Conservation (phyloP, 441 rosid genomes). For the Brassica balearica region DNA sequence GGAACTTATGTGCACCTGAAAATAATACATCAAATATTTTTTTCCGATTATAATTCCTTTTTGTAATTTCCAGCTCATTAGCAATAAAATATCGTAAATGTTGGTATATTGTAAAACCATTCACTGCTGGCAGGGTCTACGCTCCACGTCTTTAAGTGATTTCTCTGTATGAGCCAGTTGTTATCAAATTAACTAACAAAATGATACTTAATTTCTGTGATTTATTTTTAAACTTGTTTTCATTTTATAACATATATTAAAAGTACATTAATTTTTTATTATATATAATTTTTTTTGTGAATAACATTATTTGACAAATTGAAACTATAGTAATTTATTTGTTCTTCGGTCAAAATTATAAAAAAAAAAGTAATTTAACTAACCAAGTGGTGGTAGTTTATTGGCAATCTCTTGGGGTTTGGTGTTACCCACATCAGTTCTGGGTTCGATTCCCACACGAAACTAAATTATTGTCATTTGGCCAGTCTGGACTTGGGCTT, state of each 20-base stretch:
- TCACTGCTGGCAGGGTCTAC: constrained; percentile 1
- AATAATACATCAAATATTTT: not conserved
- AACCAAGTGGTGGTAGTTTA: too few relatives aligned
- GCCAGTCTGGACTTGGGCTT: too few relatives aligned
- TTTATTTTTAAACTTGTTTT: not conserved
- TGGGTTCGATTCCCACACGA: too few relatives aligned
- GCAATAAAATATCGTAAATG: not conserved
- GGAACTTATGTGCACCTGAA: not conserved
- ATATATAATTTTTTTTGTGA: not conserved
- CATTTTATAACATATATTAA: not conserved
- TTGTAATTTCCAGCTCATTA: constrained; percentile 4
- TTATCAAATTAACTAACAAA: not conserved
- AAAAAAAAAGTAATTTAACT: not conserved
- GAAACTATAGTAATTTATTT: too few relatives aligned
- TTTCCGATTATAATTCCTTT: not conserved
- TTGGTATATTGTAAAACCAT: not conserved
- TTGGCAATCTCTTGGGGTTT: too few relatives aligned
- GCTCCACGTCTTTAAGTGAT: not conserved
- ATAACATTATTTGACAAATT: not conserved
- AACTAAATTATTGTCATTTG: too few relatives aligned
- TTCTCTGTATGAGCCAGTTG: not conserved
- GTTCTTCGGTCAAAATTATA: too few relatives aligned
- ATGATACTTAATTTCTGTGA: not conserved
- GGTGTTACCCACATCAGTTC: too few relatives aligned
- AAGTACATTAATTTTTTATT: not conserved